Conservation (phyloP, 805 yeast genomes). For the Komagataella kurtzmanii region DNA sequence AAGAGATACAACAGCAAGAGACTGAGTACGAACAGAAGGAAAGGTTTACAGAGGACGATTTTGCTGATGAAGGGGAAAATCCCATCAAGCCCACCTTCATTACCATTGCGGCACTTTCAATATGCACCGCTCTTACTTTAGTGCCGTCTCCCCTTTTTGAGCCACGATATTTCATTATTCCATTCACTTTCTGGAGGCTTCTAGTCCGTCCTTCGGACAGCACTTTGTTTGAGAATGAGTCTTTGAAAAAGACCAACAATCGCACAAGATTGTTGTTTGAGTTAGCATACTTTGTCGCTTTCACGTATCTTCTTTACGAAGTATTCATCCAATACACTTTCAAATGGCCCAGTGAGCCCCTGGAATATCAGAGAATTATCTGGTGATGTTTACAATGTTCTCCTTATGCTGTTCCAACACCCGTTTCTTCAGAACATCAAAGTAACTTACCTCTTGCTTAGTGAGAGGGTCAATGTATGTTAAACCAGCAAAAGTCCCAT, state of each 20-base stretch:
- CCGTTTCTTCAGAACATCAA: slow-evolving; percentile 17
- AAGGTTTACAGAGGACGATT: neutral
- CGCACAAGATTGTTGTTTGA: slow-evolving; percentile 34
- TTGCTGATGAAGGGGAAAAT: neutral
- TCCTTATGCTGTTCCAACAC: neutral
- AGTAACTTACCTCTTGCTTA: slow-evolving; percentile 27
- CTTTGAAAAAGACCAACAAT: slow-evolving; percentile 6
- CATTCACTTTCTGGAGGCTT: slow-evolving; percentile 64
- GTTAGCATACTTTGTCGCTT: slow-evolving; percentile 41
- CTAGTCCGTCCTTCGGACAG: slow-evolving; percentile 24
- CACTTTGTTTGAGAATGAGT: slow-evolving; percentile 1
- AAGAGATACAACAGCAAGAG: slow-evolving; percentile 7
- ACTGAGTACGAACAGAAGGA: neutral
- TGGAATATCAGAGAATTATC: slow-evolving; percentile 61
- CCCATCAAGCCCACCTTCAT: neutral
- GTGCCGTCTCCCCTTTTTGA: slow-evolving; percentile 90
- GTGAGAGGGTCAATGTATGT: slow-evolving; percentile 46
- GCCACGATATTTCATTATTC: slow-evolving; percentile 83
- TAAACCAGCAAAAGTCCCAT: slow-evolving; percentile 59
- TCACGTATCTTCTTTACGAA: slow-evolving; percentile 37
- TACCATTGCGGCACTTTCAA: slow-evolving; percentile 35
- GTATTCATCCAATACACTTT: slow-evolving; percentile 55
- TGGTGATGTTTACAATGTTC: slow-evolving; percentile 46
- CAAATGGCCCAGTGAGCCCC: slow-evolving; percentile 51
- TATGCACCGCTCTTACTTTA: slow-evolving; percentile 45